Evolutionary conservation across 2,329 filamentous ascomycete genomes (phyloP).

Genomic region (Boeremia lycopersici): DNA sequence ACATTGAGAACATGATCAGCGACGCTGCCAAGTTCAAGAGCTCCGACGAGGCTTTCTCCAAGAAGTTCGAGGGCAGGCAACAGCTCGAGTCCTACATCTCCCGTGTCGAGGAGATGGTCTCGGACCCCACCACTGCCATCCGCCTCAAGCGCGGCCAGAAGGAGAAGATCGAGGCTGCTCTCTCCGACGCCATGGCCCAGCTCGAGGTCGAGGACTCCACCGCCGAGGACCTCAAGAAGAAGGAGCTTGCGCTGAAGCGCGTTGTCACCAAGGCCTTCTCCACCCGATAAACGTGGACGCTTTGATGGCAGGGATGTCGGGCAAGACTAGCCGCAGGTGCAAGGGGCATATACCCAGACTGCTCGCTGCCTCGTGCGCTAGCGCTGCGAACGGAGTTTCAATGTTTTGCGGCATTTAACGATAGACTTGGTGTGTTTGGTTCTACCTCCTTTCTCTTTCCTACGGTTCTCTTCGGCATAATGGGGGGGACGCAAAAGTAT

Average conservation of each 20-base stretch:
- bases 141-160: constrained; percentile 99
- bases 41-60: constrained; percentile 97
- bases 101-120: constrained; percentile 98
- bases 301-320: constrained; percentile 18
- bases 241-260: constrained; percentile 97
- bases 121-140: constrained; percentile 91
- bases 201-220: constrained; percentile 92
- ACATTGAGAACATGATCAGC: constrained; percentile 98
- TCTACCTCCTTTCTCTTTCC: constrained; percentile 29
- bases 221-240: constrained; percentile 98
- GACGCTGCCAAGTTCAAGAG: constrained; percentile 99
- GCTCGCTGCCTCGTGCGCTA: constrained; percentile 20
- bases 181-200: constrained; percentile 96
- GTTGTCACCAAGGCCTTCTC: constrained; percentile 98
- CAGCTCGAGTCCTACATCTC: constrained; percentile 99
- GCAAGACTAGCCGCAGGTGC: constrained; percentile 33
- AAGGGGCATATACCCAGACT: constrained; percentile 33
- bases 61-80: constrained; percentile 98
- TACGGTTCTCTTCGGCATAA: constrained; percentile 33
- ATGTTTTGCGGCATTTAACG: constrained; percentile 42
- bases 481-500: constrained; percentile 33
- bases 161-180: constrained; percentile 98
- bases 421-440: constrained; percentile 45
- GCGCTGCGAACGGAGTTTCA: constrained; percentile 35
- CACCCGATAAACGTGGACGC: constrained; percentile 67